phyloP scores from a whole-genome alignment of 1,284 basidiomycete species.

The Ustilago nuda region DNA sequence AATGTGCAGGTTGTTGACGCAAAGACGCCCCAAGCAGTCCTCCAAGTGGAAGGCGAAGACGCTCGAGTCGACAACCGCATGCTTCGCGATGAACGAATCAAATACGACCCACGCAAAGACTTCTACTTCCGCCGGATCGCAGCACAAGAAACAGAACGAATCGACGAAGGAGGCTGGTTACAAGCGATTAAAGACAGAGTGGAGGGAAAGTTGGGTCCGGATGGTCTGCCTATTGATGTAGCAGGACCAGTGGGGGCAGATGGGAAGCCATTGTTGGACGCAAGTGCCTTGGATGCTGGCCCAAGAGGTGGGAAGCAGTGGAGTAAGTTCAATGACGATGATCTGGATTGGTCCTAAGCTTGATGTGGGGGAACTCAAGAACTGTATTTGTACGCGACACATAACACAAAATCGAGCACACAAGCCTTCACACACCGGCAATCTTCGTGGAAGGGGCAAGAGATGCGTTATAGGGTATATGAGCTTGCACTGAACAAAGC shows the following conservation, averaged over 20 bases:
- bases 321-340: slow-evolving; percentile 59
- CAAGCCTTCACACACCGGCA: not conserved
- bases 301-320: slow-evolving; percentile 8
- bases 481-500: slow-evolving; percentile 5
- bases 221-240: slow-evolving; percentile 37
- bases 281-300: slow-evolving; percentile 15
- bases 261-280: slow-evolving; percentile 33
- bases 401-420: not conserved
- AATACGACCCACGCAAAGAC: slow-evolving; percentile 73
- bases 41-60: slow-evolving; percentile 91
- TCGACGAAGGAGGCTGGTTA: slow-evolving; percentile 64
- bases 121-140: slow-evolving; percentile 70
- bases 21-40: slow-evolving; percentile 85
- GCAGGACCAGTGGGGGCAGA: slow-evolving; percentile 27
- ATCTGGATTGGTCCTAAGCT: slow-evolving; percentile 61
- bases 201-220: slow-evolving; percentile 44
- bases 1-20: slow-evolving; percentile 84
- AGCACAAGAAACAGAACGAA: slow-evolving; percentile 50
- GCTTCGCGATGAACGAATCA: slow-evolving; percentile 79
- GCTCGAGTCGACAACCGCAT: slow-evolving; percentile 84
- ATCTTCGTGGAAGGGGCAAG: not conserved
- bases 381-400: slow-evolving; percentile 9
- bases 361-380: not conserved
- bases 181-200: slow-evolving; percentile 55
- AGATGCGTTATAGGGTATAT: slow-evolving; percentile 7